These are phyloP conservation scores for Cladosporium sp. DNA, from an alignment of 2,329 filamentous ascomycete species.

Conservation along the genomic window DNA sequence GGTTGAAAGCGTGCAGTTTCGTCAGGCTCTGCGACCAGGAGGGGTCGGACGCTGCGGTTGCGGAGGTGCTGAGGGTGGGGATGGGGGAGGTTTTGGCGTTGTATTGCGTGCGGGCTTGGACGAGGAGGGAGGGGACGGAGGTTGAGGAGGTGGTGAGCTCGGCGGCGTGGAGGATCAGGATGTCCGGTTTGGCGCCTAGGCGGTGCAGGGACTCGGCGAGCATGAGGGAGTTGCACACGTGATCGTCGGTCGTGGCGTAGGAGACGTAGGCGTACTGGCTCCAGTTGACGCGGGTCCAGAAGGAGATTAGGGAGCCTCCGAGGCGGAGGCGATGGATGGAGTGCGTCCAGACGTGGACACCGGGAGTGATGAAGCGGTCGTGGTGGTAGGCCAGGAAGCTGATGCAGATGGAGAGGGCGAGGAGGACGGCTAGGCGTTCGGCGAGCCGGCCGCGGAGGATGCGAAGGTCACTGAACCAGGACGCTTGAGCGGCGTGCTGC, in stretches of 20 bases:
- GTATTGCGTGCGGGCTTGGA: slow-evolving; percentile 33
- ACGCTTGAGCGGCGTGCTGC: background rate
- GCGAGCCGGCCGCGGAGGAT: slow-evolving; percentile 8
- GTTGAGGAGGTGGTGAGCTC: slow-evolving; percentile 1
- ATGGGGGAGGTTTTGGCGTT: slow-evolving; percentile 18
- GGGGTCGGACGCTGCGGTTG: slow-evolving; percentile 14
- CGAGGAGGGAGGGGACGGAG: slow-evolving; percentile 17
- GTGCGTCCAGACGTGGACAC: background rate
- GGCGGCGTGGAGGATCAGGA: slow-evolving; percentile 42
- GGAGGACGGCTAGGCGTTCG: slow-evolving; percentile 5
- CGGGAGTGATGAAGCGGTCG: background rate
- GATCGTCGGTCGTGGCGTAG: slow-evolving; percentile 41
- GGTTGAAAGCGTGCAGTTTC: slow-evolving; percentile 66
- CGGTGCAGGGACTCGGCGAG: slow-evolving; percentile 41
- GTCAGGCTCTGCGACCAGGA: slow-evolving; percentile 63
- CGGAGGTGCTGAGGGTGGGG: slow-evolving; percentile 25
- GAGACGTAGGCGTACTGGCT: slow-evolving; percentile 40
- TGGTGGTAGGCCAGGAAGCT: slow-evolving; percentile 2
- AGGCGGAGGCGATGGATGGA: background rate
- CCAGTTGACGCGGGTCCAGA: slow-evolving; percentile 28
- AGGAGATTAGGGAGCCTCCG: background rate
- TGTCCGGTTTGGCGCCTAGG: slow-evolving; percentile 42
- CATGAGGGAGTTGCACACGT: slow-evolving; percentile 43
- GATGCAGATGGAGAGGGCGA: background rate
- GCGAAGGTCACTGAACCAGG: slow-evolving; percentile 2